A percentile compares a stretch with the other conserved stretches of the same genome.
Evolutionary conservation across 768 basidiomycete genomes (phyloP).

Genomic region (Holtermannia corniformis): DNA sequence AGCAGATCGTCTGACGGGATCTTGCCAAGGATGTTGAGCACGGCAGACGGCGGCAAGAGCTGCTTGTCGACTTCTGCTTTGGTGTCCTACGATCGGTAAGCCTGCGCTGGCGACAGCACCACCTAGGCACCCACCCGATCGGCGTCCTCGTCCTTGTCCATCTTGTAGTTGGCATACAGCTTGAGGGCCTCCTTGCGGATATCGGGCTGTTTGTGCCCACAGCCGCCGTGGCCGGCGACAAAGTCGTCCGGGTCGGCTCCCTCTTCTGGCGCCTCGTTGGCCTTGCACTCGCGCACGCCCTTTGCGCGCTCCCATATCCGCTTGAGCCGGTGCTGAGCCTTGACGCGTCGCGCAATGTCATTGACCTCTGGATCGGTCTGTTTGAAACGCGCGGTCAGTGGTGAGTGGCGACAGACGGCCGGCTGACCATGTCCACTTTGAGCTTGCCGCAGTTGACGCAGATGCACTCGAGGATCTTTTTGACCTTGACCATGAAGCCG

Average conservation of each 20-base stretch:
- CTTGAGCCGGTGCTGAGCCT: conserved; percentile 40
- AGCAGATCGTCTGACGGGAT: conserved; percentile 81
- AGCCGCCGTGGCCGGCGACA: conserved; percentile 74
- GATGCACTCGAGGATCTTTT: conserved; percentile 98
- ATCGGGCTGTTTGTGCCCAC: conserved; percentile 80
- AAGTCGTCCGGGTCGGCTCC: conserved; percentile 47
- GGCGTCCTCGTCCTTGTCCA: conserved; percentile 73
- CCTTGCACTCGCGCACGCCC: conserved; percentile 60
- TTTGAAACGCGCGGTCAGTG: background rate
- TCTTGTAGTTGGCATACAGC: conserved; percentile 88
- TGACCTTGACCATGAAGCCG: conserved; percentile 98
- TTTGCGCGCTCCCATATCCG: conserved; percentile 35
- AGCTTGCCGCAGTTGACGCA: conserved; percentile 98
- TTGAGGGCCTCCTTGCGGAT: conserved; percentile 92
- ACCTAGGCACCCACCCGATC: conserved; percentile 3
- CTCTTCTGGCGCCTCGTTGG: conserved; percentile 81
- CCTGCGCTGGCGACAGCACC: background rate
- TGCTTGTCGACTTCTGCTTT: conserved; percentile 39
- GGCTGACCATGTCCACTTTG: conserved; percentile 94
- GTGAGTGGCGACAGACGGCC: conserved; percentile 18
- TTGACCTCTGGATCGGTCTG: conserved; percentile 33
- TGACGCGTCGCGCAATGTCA: conserved; percentile 26
- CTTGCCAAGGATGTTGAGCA: conserved; percentile 92
- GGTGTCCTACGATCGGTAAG: conserved; percentile 24
- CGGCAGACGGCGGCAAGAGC: conserved; percentile 70